Percentiles rank a stretch among this genome's conserved stretches.
Evolutionary conservation across 2,329 filamentous ascomycete genomes (phyloP).

Genomic region (Elsinoe arachidis): DNA sequence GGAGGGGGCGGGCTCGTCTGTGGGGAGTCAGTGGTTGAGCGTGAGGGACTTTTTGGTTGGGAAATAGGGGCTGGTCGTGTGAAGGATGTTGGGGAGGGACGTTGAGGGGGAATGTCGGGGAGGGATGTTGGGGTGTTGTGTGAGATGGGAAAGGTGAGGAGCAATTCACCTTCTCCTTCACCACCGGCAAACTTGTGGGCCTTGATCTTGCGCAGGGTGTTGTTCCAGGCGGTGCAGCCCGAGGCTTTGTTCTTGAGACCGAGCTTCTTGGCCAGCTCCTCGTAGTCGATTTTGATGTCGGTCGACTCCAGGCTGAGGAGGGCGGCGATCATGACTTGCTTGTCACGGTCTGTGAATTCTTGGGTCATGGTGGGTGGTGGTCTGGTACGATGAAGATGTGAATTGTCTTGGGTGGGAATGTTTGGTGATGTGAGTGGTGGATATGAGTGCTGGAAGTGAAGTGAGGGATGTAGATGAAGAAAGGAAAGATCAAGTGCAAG

Average conservation of each 20-base stretch:
- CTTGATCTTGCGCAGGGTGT: conserved; percentile 66
- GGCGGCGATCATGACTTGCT: not conserved
- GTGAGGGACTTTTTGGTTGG: too few relatives aligned
- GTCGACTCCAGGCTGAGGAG: not conserved
- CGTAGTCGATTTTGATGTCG: conserved; percentile 18
- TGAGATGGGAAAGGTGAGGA: not conserved
- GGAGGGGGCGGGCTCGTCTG: not conserved
- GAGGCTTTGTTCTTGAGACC: conserved; percentile 20
- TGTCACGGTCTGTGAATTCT: not conserved
- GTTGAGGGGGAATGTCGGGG: too few relatives aligned
- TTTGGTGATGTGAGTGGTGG: not conserved
- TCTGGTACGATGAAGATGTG: not conserved
- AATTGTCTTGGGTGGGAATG: not conserved
- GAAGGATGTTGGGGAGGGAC: too few relatives aligned
- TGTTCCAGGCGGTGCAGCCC: conserved; percentile 33
- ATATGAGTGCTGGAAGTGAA: too few relatives aligned
- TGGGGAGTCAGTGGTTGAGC: too few relatives aligned
- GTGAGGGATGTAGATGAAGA: too few relatives aligned
- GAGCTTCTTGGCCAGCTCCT: conserved; percentile 17
- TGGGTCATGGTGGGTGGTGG: not conserved
- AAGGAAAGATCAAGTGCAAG: too few relatives aligned
- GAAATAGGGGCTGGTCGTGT: too few relatives aligned
- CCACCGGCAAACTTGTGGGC: conserved; percentile 48
- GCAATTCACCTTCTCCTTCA: not conserved
- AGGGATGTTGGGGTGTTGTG: not conserved